phyloP scores from a whole-genome alignment of 441 rosid genomes.

The Theobroma grandiflorum region DNA sequence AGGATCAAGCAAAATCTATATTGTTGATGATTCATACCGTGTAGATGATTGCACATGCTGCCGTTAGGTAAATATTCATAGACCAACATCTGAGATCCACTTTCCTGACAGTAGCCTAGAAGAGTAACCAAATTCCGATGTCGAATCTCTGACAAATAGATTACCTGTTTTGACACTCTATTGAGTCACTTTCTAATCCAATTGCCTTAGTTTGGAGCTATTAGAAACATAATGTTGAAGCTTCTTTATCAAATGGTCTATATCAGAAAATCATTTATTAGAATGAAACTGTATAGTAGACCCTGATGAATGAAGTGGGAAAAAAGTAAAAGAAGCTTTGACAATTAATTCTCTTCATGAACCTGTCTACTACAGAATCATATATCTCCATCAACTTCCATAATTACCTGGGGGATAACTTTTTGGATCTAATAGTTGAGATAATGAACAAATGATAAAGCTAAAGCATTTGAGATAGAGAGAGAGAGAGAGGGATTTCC shows the following conservation, averaged over 20 bases:
- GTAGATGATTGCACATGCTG: conserved; percentile 59
- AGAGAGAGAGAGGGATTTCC: not conserved
- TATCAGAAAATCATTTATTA: not conserved
- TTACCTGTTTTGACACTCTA: conserved; percentile 48
- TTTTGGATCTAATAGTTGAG: not conserved
- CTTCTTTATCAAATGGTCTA: not conserved
- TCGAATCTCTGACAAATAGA: conserved; percentile 55
- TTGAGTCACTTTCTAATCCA: conserved; percentile 23
- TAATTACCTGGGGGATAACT: not conserved
- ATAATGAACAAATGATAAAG: not conserved
- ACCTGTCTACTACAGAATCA: not conserved
- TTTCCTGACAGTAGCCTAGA: conserved; percentile 65
- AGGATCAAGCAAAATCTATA: conserved; percentile 2
- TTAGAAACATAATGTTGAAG: not conserved
- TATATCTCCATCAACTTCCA: not conserved
- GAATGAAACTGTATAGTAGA: not conserved
- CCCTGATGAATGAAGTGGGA: not conserved
- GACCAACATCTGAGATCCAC: conserved; percentile 58
- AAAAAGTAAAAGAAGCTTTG: conserved; percentile 4
- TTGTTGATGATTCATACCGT: conserved; percentile 45
- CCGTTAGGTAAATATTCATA: conserved; percentile 68
- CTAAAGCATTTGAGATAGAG: not conserved
- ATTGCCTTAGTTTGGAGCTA: not conserved
- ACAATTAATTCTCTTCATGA: conserved; percentile 4
- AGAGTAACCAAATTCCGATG: conserved; percentile 67